Conservation (phyloP, 1,284 basidiomycete genomes). For the Entoloma clypeatum region DNA sequence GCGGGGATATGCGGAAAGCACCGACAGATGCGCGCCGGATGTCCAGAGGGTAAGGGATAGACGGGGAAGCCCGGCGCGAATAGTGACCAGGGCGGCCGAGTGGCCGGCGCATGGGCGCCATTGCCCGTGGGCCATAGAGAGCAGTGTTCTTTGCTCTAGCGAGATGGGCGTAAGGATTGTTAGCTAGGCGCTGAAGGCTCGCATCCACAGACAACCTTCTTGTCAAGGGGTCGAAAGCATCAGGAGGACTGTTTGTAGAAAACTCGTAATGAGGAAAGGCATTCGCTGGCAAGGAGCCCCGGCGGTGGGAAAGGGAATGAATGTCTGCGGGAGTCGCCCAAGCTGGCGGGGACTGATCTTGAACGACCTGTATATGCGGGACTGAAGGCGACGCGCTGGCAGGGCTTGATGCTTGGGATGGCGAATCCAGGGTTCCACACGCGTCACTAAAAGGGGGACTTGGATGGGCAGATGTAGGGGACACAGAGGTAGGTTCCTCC, state of each 20-base stretch:
- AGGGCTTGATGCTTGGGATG: constrained; percentile 29
- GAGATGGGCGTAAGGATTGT: constrained; percentile 59
- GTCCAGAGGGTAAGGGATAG: constrained; percentile 27
- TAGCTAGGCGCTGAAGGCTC: constrained; percentile 53
- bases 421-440: constrained; percentile 7
- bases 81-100: constrained; percentile 24
- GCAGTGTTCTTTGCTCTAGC: constrained; percentile 54
- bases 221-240: constrained; percentile 41
- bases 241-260: constrained; percentile 28
- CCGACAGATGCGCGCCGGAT: constrained; percentile 47
- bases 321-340: constrained; percentile 39
- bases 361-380: constrained; percentile 36
- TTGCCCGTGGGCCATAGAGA: constrained; percentile 38
- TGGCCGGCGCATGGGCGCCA: constrained; percentile 31
- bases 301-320: constrained; percentile 29
- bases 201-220: constrained; percentile 60
- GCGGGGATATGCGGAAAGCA: constrained; percentile 31
- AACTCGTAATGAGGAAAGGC: constrained; percentile 31
- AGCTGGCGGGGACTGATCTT: constrained; percentile 32
- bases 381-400: constrained; percentile 35
- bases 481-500: constrained; percentile 14
- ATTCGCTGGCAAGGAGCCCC: constrained; percentile 52
- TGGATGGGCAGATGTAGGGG: constrained; percentile 19
- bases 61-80: constrained; percentile 22
- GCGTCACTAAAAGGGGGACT: constrained; percentile 2